These are phyloP conservation scores for Collybia sordida DNA, from an alignment of 768 basidiomycete species.

Conservation along the genomic window DNA sequence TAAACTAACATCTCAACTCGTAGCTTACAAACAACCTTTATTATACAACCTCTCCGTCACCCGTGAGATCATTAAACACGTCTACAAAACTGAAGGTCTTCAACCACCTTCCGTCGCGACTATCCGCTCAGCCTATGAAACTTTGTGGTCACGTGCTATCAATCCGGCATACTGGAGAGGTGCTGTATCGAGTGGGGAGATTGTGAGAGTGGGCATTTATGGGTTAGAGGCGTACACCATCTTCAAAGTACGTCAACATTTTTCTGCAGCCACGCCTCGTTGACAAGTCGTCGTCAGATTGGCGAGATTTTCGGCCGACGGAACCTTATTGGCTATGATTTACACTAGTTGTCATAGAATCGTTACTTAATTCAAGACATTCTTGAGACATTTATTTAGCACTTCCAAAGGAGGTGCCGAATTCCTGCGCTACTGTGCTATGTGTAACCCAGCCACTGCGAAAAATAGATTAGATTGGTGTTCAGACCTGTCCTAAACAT, in stretches of 20 bases:
- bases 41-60: conserved; percentile 77
- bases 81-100: conserved; percentile 72
- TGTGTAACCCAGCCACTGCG: too few species aligned
- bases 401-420: too few species aligned
- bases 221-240: conserved; percentile 87
- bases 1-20: neutral
- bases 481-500: too few species aligned
- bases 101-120: conserved; percentile 63
- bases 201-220: conserved; percentile 68
- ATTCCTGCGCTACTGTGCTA: too few species aligned
- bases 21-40: conserved; percentile 75
- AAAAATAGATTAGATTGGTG: too few species aligned
- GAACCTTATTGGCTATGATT: conserved; percentile 75
- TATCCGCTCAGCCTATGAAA: conserved; percentile 58
- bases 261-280: neutral
- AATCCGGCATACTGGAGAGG: conserved; percentile 62
- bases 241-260: conserved; percentile 62
- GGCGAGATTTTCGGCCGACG: conserved; percentile 87
- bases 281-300: conserved; percentile 43
- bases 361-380: too few species aligned
- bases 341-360: conserved; percentile 37
- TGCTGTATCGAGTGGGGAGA: conserved; percentile 60
- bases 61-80: conserved; percentile 72
- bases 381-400: too few species aligned
- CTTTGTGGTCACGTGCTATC: conserved; percentile 61